These are phyloP conservation scores for Botrytis medusae DNA, from an alignment of 2,329 filamentous ascomycete genomes.

Conservation along the genomic window DNA sequence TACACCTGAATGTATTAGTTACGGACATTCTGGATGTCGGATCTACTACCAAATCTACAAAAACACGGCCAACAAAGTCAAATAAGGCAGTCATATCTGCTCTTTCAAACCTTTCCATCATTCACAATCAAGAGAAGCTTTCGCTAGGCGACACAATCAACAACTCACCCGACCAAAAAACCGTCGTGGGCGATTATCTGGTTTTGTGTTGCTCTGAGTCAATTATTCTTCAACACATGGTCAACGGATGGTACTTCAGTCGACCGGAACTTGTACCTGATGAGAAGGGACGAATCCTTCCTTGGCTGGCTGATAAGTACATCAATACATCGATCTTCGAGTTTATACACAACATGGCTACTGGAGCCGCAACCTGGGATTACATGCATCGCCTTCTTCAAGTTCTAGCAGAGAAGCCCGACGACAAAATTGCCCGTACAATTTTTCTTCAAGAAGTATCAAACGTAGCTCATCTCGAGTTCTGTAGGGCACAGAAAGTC, in stretches of 20 bases:
- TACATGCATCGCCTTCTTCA: slow-evolving; percentile 34
- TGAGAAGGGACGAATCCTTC: slow-evolving; percentile 45
- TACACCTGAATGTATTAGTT: slow-evolving; percentile 45
- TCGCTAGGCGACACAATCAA: slow-evolving; percentile 39
- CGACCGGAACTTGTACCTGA: slow-evolving; percentile 44
- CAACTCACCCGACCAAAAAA: slow-evolving; percentile 41
- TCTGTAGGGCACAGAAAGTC: slow-evolving; percentile 41
- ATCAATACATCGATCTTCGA: slow-evolving; percentile 48
- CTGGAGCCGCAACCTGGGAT: slow-evolving; percentile 22
- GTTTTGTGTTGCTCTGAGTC: slow-evolving; percentile 30
- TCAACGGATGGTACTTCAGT: slow-evolving; percentile 23
- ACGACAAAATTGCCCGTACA: slow-evolving; percentile 38
- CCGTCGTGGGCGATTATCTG: slow-evolving; percentile 41
- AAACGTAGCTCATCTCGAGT: slow-evolving; percentile 49
- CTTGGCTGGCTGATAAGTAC: slow-evolving; percentile 44
- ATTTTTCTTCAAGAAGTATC: slow-evolving; percentile 48
- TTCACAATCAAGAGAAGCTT: slow-evolving; percentile 33
- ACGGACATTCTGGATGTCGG: slow-evolving; percentile 46
- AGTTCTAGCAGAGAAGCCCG: slow-evolving; percentile 34
- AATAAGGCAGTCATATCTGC: slow-evolving; percentile 37
- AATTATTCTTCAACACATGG: slow-evolving; percentile 14
- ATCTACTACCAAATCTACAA: slow-evolving; percentile 37
- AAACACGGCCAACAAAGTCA: slow-evolving; percentile 37
- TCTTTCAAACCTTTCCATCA: slow-evolving; percentile 41
- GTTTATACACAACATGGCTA: slow-evolving; percentile 34